These are phyloP conservation scores for Colletotrichum zoysiae DNA, from an alignment of 2,329 filamentous ascomycete genomes.

Conservation along the genomic window DNA sequence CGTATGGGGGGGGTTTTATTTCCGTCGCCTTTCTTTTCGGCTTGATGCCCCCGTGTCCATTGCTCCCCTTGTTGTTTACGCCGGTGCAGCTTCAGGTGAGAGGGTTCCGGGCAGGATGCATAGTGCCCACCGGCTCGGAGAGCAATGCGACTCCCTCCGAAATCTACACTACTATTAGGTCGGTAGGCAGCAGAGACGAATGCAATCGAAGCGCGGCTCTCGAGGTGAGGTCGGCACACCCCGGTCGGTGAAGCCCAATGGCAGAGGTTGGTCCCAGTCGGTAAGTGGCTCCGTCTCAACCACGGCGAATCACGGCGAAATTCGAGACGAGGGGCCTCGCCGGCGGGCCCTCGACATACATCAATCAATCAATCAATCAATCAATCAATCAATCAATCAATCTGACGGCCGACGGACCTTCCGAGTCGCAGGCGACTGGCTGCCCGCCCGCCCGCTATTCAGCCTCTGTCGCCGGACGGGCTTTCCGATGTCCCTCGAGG, in stretches of 20 bases:
- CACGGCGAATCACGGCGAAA: slow-evolving; percentile 26
- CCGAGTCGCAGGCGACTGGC: slow-evolving; percentile 19
- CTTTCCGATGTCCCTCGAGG: slow-evolving; percentile 6
- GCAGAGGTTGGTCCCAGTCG: background rate
- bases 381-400: slow-evolving; percentile 9
- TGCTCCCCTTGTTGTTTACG: background rate
- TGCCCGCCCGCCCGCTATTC: background rate
- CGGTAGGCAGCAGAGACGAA: background rate
- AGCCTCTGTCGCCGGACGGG: background rate
- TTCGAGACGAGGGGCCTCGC: slow-evolving; percentile 1
- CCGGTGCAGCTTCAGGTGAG: background rate
- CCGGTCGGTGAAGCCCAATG: slow-evolving; percentile 19
- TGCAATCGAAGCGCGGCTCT: background rate
- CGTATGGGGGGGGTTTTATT: too few species aligned
- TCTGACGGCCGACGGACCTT: background rate
- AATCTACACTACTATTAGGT: background rate
- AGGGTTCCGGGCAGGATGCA: background rate
- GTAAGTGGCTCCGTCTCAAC: slow-evolving; percentile 33
- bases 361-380: slow-evolving; percentile 11
- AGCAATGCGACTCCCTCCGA: background rate
- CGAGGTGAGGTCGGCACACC: slow-evolving; percentile 22
- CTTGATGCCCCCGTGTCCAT: background rate
- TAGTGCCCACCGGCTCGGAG: background rate
- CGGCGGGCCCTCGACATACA: slow-evolving; percentile 6
- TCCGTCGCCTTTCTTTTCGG: background rate